Base-by-base conservation (phyloP, 345 rosid species). In the Boechera divaricarpa region DNA sequence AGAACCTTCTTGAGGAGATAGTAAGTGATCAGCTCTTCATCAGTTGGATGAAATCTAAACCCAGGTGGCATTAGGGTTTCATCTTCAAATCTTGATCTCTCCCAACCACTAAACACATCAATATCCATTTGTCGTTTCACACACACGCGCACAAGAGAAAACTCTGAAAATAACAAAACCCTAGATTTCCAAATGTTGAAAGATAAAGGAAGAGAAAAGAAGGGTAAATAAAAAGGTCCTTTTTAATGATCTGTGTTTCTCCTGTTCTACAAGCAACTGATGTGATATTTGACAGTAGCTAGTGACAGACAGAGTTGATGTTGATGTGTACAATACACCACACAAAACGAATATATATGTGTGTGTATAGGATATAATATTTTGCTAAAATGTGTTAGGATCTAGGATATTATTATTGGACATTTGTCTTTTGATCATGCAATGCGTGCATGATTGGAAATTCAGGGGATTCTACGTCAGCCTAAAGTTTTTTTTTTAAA, bases 11-110 rank as follows among this genome's bases (percentile, higher is more conserved):
- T 86, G 31, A 91, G 89, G 13, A 94, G 90, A 60, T 94, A 94
- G 81, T 78, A 87, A n/a, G 96, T 91, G 63, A 94, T 87, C 35
- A 94, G 94, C 84, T 94, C 98, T 75, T 94, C 98, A 61, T 93
- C 98, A 8, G 96, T 91, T 0, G 98, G 98, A 85, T 93, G 98
- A 74, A 93, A 93, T 16, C 98, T 80, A 77, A 91, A 94, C 5
- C 98, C 98, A 31, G 98, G 98, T 7, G 98, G 98, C 69, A 91
- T 81, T 69, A 81, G 71, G 38, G 85, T 55, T 29, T 87, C 85
- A 18, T 77, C 81, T 56, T 77, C 76, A 13, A n/a, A 71, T 18
- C 45, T 64, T 2, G 81, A 58, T 51, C 76, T 77, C 67, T 73
- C 68, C 52, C 58, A 64, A 24, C 80, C 70, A 86, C 82, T 89